Conservation (phyloP, 1,284 basidiomycete genomes). For the Cutaneotrichosporon daszewskae region DNA sequence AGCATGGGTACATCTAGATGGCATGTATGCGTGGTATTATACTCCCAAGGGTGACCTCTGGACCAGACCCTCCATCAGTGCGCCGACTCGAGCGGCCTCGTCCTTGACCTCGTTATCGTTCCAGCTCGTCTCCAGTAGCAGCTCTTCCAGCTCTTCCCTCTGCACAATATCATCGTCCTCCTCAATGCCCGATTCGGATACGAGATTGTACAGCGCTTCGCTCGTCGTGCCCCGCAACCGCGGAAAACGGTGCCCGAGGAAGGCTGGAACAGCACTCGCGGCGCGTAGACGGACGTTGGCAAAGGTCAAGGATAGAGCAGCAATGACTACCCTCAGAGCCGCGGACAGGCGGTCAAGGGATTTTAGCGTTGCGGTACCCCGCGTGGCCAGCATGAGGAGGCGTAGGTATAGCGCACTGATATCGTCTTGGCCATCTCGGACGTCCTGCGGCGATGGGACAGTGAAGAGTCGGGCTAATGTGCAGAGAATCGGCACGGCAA, state of each 20-base stretch:
- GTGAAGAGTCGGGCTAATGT: slow-evolving; percentile 64
- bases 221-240: slow-evolving; percentile 73
- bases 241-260: slow-evolving; percentile 71
- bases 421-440: neutral
- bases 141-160: slow-evolving; percentile 69
- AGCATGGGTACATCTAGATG: too few species aligned
- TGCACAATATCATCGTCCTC: too few species aligned
- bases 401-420: too few species aligned
- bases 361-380: slow-evolving; percentile 54
- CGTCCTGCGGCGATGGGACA: neutral
- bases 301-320: slow-evolving; percentile 19
- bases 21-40: too few species aligned
- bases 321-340: slow-evolving; percentile 65
- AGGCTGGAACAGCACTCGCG: slow-evolving; percentile 53
- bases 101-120: slow-evolving; percentile 23
- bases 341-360: slow-evolving; percentile 68
- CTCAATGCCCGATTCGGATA: slow-evolving; percentile 64
- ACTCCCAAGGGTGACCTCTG: too few species aligned
- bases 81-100: too few species aligned
- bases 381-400: slow-evolving; percentile 13
- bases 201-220: slow-evolving; percentile 68
- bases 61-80: too few species aligned
- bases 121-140: slow-evolving; percentile 78
- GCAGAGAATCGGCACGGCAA: slow-evolving; percentile 71
- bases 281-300: slow-evolving; percentile 50